These are phyloP conservation scores for Skeletonema costatum DNA, from an alignment of 108 stramenopile species.

Conservation along the genomic window DNA sequence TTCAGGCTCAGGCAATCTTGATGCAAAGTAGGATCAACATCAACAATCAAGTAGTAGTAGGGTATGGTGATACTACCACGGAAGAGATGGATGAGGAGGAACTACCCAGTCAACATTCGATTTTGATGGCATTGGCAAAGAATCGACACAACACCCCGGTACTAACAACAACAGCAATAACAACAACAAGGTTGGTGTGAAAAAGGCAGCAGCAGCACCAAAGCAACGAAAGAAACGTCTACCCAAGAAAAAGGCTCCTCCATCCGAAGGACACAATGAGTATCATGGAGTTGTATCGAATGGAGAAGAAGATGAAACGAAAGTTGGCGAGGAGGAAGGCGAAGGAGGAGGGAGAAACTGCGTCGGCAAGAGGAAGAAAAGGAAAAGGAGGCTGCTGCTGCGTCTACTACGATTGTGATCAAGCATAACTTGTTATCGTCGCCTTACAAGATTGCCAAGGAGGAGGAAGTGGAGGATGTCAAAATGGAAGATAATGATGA, in stretches of 20 bases:
- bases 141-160: neutral
- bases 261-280: neutral
- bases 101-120: neutral
- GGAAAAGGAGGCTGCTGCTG: neutral
- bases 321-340: neutral
- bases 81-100: neutral
- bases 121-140: neutral
- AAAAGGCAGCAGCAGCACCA: neutral
- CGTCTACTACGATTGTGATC: neutral
- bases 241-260: neutral
- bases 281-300: neutral
- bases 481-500: neutral
- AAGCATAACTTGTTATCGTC: constrained; percentile 3
- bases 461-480: neutral
- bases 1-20: neutral
- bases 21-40: too few relatives aligned
- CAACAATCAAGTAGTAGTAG: neutral
- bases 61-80: neutral
- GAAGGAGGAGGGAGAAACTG: neutral
- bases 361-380: neutral
- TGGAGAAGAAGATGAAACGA: constrained; percentile 1
- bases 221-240: neutral
- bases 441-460: neutral
- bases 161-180: neutral
- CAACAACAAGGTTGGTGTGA: neutral